These are phyloP conservation scores for Herpetomonas tarakana DNA, from an alignment of 208 protist species.

Conservation along the genomic window DNA sequence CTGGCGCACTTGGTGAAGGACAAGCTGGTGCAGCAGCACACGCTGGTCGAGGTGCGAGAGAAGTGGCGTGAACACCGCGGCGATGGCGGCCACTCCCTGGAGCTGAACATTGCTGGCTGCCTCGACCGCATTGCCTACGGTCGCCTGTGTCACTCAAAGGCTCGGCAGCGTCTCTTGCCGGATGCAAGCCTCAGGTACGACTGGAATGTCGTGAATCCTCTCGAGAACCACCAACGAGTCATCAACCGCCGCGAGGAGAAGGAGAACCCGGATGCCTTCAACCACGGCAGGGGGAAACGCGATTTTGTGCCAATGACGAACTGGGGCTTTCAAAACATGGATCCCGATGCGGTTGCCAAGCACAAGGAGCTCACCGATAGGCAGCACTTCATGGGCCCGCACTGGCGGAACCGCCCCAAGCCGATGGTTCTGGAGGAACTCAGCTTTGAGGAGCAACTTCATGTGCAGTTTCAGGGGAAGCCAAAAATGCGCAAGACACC, in stretches of 20 bases:
- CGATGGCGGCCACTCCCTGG: conserved; percentile 72
- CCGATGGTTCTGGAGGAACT: conserved; percentile 84
- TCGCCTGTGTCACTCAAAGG: conserved; percentile 82
- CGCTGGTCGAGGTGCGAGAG: conserved; percentile 66
- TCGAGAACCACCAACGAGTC: conserved; percentile 69
- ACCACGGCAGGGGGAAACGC: conserved; percentile 63
- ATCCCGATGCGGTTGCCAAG: conserved; percentile 77
- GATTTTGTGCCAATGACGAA: conserved; percentile 93
- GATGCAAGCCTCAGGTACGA: conserved; percentile 80
- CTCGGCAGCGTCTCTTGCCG: conserved; percentile 73
- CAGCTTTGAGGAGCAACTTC: conserved; percentile 87
- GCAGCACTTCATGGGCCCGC: conserved; percentile 86
- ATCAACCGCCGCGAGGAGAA: conserved; percentile 56
- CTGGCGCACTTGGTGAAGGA: conserved; percentile 65
- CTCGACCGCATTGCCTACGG: conserved; percentile 85
- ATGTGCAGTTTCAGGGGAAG: conserved; percentile 84
- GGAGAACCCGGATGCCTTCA: conserved; percentile 75
- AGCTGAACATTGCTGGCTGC: conserved; percentile 80
- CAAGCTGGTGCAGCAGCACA: conserved; percentile 64
- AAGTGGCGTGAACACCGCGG: conserved; percentile 82
- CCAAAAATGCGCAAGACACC: conserved; percentile 88
- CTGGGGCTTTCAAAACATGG: conserved; percentile 88
- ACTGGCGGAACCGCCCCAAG: conserved; percentile 81
- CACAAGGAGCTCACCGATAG: conserved; percentile 87
- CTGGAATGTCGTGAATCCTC: conserved; percentile 82